Conservation (phyloP, 2,329 filamentous ascomycete species). For the Diaporthe vaccinii region DNA sequence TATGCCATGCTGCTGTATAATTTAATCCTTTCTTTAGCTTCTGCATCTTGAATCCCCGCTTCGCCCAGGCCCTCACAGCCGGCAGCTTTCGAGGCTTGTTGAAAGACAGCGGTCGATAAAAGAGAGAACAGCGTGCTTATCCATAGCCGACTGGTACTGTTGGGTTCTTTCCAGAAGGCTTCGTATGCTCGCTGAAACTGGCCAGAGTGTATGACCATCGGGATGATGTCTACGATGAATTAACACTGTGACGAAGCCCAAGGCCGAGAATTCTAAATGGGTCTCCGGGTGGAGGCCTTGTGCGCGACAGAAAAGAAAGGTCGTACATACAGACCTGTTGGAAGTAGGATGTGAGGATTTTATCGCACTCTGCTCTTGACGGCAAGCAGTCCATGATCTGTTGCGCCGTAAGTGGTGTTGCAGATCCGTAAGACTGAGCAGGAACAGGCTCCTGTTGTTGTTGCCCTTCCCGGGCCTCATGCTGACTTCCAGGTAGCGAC, state of each 20-base stretch:
- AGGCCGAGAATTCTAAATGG: neutral
- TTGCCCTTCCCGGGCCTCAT: neutral
- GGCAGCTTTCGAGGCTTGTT: conserved; percentile 51
- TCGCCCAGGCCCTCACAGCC: conserved; percentile 42
- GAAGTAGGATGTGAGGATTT: conserved; percentile 55
- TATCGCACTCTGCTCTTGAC: conserved; percentile 53
- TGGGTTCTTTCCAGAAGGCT: conserved; percentile 59
- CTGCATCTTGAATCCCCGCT: conserved; percentile 42
- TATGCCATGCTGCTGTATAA: conserved; percentile 54
- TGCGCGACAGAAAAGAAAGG: neutral
- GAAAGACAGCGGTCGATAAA: conserved; percentile 56
- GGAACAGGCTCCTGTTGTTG: neutral
- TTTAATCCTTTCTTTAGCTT: conserved; percentile 44
- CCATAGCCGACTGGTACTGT: conserved; percentile 60
- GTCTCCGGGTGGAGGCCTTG: neutral
- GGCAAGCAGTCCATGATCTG: conserved; percentile 54
- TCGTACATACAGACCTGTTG: conserved; percentile 49
- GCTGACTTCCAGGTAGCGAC: neutral
- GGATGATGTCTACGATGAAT: conserved; percentile 46
- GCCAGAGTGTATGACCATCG: conserved; percentile 55
- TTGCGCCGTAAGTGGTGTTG: conserved; percentile 46
- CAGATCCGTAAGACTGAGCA: conserved; percentile 49
- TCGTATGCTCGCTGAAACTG: conserved; percentile 65
- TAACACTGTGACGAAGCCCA: neutral
- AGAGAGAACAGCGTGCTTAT: conserved; percentile 65